These are phyloP conservation scores for Hymenoscyphus salicellus DNA, from an alignment of 2,329 filamentous ascomycete species.

Conservation along the genomic window DNA sequence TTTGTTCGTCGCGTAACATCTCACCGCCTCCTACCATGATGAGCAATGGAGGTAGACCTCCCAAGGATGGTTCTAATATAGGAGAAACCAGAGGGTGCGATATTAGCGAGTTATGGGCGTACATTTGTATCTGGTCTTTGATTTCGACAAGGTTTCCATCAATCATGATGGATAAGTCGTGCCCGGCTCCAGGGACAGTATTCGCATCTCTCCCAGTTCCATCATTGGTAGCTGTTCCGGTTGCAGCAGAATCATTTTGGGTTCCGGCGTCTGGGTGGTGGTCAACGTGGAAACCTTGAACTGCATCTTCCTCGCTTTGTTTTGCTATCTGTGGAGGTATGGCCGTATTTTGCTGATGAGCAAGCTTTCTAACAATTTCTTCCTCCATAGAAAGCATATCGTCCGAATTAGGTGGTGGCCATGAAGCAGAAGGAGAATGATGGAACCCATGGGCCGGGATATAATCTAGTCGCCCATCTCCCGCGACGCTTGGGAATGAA, in stretches of 20 bases:
- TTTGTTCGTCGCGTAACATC: slow-evolving; percentile 86
- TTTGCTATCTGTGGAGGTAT: slow-evolving; percentile 16
- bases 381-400: slow-evolving; percentile 55
- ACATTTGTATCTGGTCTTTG: slow-evolving; percentile 89
- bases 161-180: slow-evolving; percentile 62
- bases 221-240: slow-evolving; percentile 32
- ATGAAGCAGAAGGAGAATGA: slow-evolving; percentile 83
- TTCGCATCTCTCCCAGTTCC: slow-evolving; percentile 27
- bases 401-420: slow-evolving; percentile 85
- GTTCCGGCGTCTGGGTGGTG: slow-evolving; percentile 27
- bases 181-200: slow-evolving; percentile 35
- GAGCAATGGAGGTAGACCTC: slow-evolving; percentile 82
- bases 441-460: slow-evolving; percentile 86
- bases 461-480: slow-evolving; percentile 74
- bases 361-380: slow-evolving; percentile 49
- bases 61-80: slow-evolving; percentile 80
- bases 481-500: slow-evolving; percentile 86
- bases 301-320: slow-evolving; percentile 38
- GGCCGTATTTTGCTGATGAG: slow-evolving; percentile 39
- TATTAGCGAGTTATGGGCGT: slow-evolving; percentile 78
- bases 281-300: slow-evolving; percentile 38
- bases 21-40: slow-evolving; percentile 88
- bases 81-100: slow-evolving; percentile 88
- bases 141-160: slow-evolving; percentile 69
- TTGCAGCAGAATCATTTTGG: slow-evolving; percentile 36